Base-by-base conservation (phyloP, 1,284 basidiomycete species). In the Stereum hirsutum region DNA sequence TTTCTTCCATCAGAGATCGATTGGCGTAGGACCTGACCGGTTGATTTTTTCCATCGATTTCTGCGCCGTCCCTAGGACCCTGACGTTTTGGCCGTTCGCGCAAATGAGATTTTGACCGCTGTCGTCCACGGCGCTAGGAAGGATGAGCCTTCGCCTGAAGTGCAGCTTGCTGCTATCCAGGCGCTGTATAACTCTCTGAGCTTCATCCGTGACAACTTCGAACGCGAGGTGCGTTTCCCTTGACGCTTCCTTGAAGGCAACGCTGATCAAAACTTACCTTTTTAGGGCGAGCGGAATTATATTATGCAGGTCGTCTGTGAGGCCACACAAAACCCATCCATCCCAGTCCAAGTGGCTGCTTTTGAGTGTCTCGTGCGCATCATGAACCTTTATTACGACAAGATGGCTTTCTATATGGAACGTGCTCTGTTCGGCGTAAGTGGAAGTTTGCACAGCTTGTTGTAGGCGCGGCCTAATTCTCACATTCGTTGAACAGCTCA, bases 301-400 rank as follows among this genome's bases (percentile, higher is more conserved):
- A 99, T 99, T 65, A 99, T 99, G 96, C 96, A 99, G 70, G 93
- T 99, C 41, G 90, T 99, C 21, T 99, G 95, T 61, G 96, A 99
- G 61, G 96, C 95, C 1, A 99, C 96, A 1, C 96, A 99, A 64
- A 92, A 82, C 52, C 50, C 73, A 2, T 65, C 81, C 4, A 77
- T 86, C 14, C 64, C 77, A 35, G 92, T 98, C 41, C 92, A 97
- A 69, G 84, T 94, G 19, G 89, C 81, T 30, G 86, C 94, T 1
- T 99, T 96, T 59, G 93, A 97, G 62, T 94, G 90, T 64, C 70
- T 99, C 14, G 96, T 99, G 37, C 79, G 85, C 55, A 95, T 98
- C 60, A 99, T 99, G 96, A 83, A 86, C 53, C 68, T 97, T 45
- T 99, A 99, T 70, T 99, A 99, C 64, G 92, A 96, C 59, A 97